Percentiles rank a stretch among this genome's conserved stretches.
phyloP scores from a whole-genome alignment of 2,329 filamentous ascomycete genomes.

The Hirsutella rhossiliensis region DNA sequence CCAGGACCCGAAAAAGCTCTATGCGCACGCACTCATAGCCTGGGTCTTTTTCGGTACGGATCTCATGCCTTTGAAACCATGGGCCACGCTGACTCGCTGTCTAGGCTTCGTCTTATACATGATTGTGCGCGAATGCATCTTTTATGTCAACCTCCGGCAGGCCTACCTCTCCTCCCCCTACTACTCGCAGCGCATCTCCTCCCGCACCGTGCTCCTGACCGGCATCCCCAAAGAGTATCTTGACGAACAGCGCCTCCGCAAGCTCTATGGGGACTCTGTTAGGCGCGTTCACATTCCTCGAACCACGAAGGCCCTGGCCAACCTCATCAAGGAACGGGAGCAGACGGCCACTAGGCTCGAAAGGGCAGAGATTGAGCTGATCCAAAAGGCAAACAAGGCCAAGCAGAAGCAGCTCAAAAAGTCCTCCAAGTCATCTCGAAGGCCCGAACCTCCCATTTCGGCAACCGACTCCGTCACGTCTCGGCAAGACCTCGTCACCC shows the following conservation, averaged over 20 bases:
- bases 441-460: neutral
- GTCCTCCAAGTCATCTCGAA: constrained; percentile 1
- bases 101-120: constrained; percentile 80
- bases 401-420: constrained; percentile 42
- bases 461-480: constrained; percentile 1
- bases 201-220: constrained; percentile 80
- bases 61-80: neutral
- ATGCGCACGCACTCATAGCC: constrained; percentile 67
- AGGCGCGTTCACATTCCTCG: constrained; percentile 76
- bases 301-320: constrained; percentile 64
- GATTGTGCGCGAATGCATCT: constrained; percentile 78
- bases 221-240: constrained; percentile 72
- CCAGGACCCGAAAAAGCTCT: constrained; percentile 48
- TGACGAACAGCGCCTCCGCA: constrained; percentile 61
- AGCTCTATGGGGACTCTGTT: constrained; percentile 72
- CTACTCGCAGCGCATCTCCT: constrained; percentile 77
- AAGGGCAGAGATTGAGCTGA: constrained; percentile 73
- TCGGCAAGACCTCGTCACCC: constrained; percentile 2
- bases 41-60: constrained; percentile 57
- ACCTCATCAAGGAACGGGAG: constrained; percentile 72
- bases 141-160: constrained; percentile 85
- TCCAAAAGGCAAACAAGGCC: constrained; percentile 63
- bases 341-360: constrained; percentile 73
- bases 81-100: neutral
- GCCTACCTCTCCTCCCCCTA: constrained; percentile 80